Evolutionary conservation across 345 rosid genomes (phyloP), one percentile per base, ranked within the genome.

Genomic region (Geranium rotundifolium): DNA sequence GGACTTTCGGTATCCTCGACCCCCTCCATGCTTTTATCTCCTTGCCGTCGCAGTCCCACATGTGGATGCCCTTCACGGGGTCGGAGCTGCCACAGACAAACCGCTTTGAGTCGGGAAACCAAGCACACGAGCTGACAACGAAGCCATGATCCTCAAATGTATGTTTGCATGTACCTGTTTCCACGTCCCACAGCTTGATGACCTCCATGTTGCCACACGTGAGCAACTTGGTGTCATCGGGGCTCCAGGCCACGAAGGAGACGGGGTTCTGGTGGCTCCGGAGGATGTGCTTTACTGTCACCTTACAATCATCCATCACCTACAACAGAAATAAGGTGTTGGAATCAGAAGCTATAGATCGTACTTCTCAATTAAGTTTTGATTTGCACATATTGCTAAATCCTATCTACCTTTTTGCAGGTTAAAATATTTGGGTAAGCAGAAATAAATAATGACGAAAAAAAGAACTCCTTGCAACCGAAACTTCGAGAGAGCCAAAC

Each of bases 161-260:
- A 79, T 79, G 88, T 78, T 68, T 79, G 83, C 93, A 85, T 71
- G 78, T 74, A 82, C 96, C 96, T 71, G 90, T 81, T 67, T 84
- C 89, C 76, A 84, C 88, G 69, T 92, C 96, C 96, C 98, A 92
- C 59, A 92, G 81, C 84, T 84, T 92, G 50, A 89, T 82, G 64
- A 92, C 91, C 79, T 92, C 93, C 4, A 57, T 70, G 54, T 84
- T 82, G 73, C 95, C 96, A 63, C 96, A 87, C 10, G 98, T 87
- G 46, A 92, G 88, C 71, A 92, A 74, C 74, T 73, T 89, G 13
- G 74, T 69, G 64, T 92, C 93, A 8, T 92, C 88, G 0, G 95
- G 95, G 71, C 98, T 89, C 96, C 96, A 89, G 13, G 96, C 82
- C 58, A 89, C 88, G 64, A 85, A 84, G 37, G 91, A 89, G 56